A percentile compares a stretch with the other conserved stretches of the same genome.
Evolutionary conservation across 305 asterid species (phyloP).

Genomic region (Rubia peregrina): DNA sequence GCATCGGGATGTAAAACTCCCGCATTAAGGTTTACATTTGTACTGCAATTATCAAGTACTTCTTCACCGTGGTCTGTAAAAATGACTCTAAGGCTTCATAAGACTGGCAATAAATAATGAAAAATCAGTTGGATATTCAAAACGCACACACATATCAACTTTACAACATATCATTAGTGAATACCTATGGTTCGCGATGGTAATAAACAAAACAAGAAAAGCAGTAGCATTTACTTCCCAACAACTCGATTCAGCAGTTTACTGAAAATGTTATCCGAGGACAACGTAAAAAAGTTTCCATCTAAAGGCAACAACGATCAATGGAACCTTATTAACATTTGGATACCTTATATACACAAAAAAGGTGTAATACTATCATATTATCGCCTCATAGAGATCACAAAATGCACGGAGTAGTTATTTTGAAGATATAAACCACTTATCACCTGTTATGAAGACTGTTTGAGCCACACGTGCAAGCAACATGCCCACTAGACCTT

Average conservation of each 20-base stretch:
- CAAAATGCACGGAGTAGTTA: background rate
- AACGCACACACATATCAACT: background rate
- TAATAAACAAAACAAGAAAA: background rate
- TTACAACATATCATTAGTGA: conserved; percentile 1
- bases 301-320: background rate
- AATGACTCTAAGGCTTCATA: conserved; percentile 18
- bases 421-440: background rate
- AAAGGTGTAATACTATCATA: background rate
- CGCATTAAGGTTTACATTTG: conserved; percentile 52
- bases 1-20: conserved; percentile 38
- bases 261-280: background rate
- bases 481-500: conserved; percentile 84
- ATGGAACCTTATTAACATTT: background rate
- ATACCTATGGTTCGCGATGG: background rate
- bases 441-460: conserved; percentile 76
- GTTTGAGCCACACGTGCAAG: conserved; percentile 81
- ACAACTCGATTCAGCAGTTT: background rate
- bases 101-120: conserved; percentile 14
- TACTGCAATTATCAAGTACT: conserved; percentile 64
- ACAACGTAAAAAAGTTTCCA: background rate
- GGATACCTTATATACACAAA: background rate
- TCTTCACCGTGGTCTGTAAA: conserved; percentile 62
- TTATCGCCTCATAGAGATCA: background rate
- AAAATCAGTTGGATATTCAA: conserved; percentile 1
- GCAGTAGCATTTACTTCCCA: background rate